Conservation (phyloP, 2,329 filamentous ascomycete species). For the Camillea tinctor region DNA sequence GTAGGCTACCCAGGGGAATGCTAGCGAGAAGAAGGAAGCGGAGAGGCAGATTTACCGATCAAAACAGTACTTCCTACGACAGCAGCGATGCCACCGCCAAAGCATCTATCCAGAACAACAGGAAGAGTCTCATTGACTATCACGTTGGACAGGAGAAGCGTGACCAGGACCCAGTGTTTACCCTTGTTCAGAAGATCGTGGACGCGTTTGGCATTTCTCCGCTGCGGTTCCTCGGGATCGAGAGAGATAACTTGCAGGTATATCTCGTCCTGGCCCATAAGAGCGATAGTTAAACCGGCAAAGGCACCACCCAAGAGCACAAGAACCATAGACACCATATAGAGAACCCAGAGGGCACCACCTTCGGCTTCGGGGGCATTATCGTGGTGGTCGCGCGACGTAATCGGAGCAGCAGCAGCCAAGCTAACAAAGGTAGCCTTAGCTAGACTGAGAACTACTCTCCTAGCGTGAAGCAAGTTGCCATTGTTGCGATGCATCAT, state of each 20-base stretch:
- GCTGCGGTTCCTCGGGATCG: conserved; percentile 81
- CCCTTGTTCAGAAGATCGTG: conserved; percentile 77
- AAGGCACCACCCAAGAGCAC: conserved; percentile 90
- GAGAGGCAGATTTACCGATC: conserved; percentile 68
- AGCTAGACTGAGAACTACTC: conserved; percentile 49
- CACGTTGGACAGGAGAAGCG: conserved; percentile 89
- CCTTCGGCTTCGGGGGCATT: conserved; percentile 55
- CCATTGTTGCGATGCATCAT: conserved; percentile 26
- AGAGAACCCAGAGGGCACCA: conserved; percentile 75
- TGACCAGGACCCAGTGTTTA: conserved; percentile 98
- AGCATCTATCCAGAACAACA: conserved; percentile 88
- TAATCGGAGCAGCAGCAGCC: conserved; percentile 48
- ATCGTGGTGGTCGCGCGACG: conserved; percentile 37
- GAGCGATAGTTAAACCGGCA: conserved; percentile 85
- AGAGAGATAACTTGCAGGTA: conserved; percentile 93
- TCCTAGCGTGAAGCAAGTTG: conserved; percentile 40
- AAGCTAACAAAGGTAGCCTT: conserved; percentile 37
- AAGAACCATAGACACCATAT: conserved; percentile 73
- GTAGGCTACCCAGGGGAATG: conserved; percentile 11
- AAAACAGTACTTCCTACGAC: conserved; percentile 89
- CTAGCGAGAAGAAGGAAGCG: no score
- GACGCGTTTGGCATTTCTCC: conserved; percentile 80
- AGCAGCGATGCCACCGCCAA: conserved; percentile 92
- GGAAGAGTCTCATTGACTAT: conserved; percentile 97
- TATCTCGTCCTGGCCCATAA: conserved; percentile 83